phyloP scores from a whole-genome alignment of 2,329 filamentous ascomycete genomes.

The Fusarium miscanthi region DNA sequence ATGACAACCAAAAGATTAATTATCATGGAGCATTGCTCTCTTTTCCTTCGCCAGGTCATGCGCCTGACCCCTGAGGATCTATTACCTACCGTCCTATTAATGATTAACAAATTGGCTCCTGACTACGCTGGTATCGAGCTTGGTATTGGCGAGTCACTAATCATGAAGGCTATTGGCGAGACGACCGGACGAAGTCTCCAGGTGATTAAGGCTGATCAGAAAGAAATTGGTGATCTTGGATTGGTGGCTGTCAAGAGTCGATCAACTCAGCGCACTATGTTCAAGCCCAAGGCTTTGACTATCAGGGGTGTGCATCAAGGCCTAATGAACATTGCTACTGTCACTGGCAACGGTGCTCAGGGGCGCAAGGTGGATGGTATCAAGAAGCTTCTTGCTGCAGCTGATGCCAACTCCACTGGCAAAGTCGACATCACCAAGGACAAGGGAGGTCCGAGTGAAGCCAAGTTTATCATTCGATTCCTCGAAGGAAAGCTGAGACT shows the following conservation, averaged over 20 bases:
- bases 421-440: slow-evolving; percentile 92
- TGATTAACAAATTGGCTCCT: slow-evolving; percentile 98
- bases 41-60: slow-evolving; percentile 94
- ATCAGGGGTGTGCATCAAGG: slow-evolving; percentile 88
- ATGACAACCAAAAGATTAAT: slow-evolving; percentile 91
- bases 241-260: slow-evolving; percentile 95
- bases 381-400: slow-evolving; percentile 94
- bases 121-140: slow-evolving; percentile 97
- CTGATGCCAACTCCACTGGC: slow-evolving; percentile 77
- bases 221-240: slow-evolving; percentile 94
- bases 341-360: slow-evolving; percentile 87
- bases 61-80: slow-evolving; percentile 89
- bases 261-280: slow-evolving; percentile 96
- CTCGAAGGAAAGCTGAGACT: slow-evolving; percentile 93
- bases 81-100: slow-evolving; percentile 87
- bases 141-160: slow-evolving; percentile 97
- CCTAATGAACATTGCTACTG: slow-evolving; percentile 87
- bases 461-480: slow-evolving; percentile 93
- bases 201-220: slow-evolving; percentile 94
- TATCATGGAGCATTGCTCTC: slow-evolving; percentile 88
- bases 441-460: slow-evolving; percentile 93
- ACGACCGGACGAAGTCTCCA: slow-evolving; percentile 87
- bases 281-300: slow-evolving; percentile 93
- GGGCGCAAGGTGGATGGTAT: slow-evolving; percentile 92
- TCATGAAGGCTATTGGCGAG: slow-evolving; percentile 99